These are phyloP conservation scores for Sporodiniella umbellata DNA, from an alignment of 371 early-diverging fungal genomes.

Conservation along the genomic window DNA sequence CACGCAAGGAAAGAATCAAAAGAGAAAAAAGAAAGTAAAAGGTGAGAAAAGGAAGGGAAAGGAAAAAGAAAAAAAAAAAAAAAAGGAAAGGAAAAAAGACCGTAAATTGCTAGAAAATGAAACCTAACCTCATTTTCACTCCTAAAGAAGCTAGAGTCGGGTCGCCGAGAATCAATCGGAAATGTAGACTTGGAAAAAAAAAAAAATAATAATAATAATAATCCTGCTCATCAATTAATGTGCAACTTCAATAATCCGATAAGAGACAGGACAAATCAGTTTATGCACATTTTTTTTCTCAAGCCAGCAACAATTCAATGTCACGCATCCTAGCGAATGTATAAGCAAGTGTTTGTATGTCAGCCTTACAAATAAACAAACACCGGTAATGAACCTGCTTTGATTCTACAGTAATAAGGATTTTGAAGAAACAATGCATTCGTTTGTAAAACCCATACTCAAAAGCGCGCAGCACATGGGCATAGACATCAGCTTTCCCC, in stretches of 20 bases:
- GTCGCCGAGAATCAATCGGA: neutral
- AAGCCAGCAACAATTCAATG: neutral
- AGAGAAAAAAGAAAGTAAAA: too few species aligned
- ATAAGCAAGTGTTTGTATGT: too few species aligned
- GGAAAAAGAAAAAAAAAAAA: neutral
- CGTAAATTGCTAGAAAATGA: neutral
- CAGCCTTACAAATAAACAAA: too few species aligned
- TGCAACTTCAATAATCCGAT: neutral
- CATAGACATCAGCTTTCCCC: too few species aligned
- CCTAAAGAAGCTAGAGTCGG: neutral
- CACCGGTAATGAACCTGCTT: too few species aligned
- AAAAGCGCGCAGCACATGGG: too few species aligned
- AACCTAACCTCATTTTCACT: neutral
- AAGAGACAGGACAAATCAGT: neutral
- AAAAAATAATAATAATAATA: neutral
- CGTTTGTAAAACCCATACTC: conserved; percentile 2
- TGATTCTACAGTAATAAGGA: too few species aligned
- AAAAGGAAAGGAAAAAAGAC: neutral
- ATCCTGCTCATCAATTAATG: neutral
- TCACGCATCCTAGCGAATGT: too few species aligned
- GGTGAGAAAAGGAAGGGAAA: neutral
- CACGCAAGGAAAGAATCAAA: too few species aligned
- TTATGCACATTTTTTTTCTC: neutral
- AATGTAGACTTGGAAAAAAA: neutral
- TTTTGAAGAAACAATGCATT: too few species aligned